These are phyloP conservation scores for Bassia scoparia DNA, from an alignment of 148 eudicot species.

Conservation along the genomic window DNA sequence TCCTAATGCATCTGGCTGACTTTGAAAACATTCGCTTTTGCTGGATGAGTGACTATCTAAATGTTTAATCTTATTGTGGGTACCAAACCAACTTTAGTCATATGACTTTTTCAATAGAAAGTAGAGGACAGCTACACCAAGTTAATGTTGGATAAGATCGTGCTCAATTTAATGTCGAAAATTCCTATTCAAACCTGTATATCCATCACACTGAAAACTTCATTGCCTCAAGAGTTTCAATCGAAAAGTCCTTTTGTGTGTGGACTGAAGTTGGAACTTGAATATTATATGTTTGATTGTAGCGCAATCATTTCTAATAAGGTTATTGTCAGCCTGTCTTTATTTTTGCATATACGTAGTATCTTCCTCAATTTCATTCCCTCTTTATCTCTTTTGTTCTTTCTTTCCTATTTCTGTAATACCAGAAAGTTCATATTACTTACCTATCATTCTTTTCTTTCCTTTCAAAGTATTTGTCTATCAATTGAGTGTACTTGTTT, in stretches of 20 bases:
- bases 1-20: not conserved
- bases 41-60: not conserved
- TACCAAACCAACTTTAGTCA: not conserved
- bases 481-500: not conserved
- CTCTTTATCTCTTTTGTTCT: not conserved
- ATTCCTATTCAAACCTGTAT: not conserved
- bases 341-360: not conserved
- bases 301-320: not conserved
- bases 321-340: constrained; percentile 2
- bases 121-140: not conserved
- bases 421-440: constrained; percentile 3
- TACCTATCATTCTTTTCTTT: too few species aligned
- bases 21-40: not conserved
- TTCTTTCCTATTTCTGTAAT: constrained; percentile 9
- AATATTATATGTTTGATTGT: not conserved
- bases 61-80: not conserved
- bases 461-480: too few species aligned
- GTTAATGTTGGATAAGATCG: not conserved
- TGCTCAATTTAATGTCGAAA: not conserved
- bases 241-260: too few species aligned
- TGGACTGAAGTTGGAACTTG: not conserved
- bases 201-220: not conserved
- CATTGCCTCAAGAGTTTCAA: not conserved
- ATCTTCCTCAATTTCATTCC: constrained; percentile 1
- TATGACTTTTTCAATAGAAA: not conserved